These are phyloP conservation scores for Mycosarcoma mackinlayi DNA, from an alignment of 1,284 basidiomycete species.

Conservation along the genomic window DNA sequence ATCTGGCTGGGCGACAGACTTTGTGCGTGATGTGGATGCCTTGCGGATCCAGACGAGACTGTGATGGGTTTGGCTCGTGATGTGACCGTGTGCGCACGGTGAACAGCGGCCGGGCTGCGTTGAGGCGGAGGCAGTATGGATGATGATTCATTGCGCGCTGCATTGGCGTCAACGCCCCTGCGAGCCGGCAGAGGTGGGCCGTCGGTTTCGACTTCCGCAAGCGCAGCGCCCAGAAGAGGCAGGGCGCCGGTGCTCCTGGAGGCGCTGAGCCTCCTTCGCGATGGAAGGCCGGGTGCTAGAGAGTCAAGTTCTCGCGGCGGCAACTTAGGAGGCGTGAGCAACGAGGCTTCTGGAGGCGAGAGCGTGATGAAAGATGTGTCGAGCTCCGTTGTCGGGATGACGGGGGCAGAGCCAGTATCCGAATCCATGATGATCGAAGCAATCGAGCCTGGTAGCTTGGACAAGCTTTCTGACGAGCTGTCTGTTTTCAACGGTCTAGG, in stretches of 20 bases:
- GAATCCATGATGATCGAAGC: conserved; percentile 23
- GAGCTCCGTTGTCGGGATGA: neutral
- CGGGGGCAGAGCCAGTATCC: conserved; percentile 12
- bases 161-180: conserved; percentile 5
- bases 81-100: conserved; percentile 35
- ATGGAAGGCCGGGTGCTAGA: neutral
- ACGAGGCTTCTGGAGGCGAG: conserved; percentile 10
- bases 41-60: conserved; percentile 10
- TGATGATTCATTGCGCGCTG: conserved; percentile 9
- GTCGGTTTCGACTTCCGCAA: conserved; percentile 7
- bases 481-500: conserved; percentile 39
- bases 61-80: conserved; percentile 28
- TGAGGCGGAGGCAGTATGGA: conserved; percentile 39
- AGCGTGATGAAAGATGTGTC: neutral
- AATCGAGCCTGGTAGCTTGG: conserved; percentile 18
- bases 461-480: conserved; percentile 28
- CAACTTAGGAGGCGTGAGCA: conserved; percentile 12
- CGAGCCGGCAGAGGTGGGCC: conserved; percentile 24
- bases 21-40: conserved; percentile 10
- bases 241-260: conserved; percentile 36
- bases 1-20: conserved; percentile 23
- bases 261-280: conserved; percentile 28
- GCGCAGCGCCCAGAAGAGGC: conserved; percentile 11
- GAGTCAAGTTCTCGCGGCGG: conserved; percentile 15
- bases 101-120: conserved; percentile 12